Evolutionary conservation across 2,329 filamentous ascomycete genomes (phyloP).

Genomic region (Dactylellina leptospora): DNA sequence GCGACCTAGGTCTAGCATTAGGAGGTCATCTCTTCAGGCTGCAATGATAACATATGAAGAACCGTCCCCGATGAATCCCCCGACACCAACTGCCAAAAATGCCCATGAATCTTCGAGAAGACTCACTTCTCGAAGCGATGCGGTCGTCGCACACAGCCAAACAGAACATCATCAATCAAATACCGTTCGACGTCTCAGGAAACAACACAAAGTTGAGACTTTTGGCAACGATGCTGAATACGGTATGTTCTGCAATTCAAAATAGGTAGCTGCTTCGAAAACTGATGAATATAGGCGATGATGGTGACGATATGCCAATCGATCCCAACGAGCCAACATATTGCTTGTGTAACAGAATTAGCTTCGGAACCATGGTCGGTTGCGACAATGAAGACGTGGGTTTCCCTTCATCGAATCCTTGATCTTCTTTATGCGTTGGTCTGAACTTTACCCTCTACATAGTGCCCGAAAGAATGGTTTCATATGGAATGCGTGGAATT

Average conservation of each 20-base stretch:
- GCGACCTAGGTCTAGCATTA: constrained; percentile 25
- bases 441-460: constrained; percentile 56
- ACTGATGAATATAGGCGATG: constrained; percentile 64
- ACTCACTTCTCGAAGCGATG: constrained; percentile 4
- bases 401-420: neutral
- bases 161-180: constrained; percentile 7
- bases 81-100: neutral
- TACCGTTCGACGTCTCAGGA: constrained; percentile 60
- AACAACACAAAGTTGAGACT: constrained; percentile 59
- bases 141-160: neutral
- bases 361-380: constrained; percentile 82
- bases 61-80: neutral
- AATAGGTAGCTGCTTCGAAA: too few species aligned
- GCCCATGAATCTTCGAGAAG: constrained; percentile 15
- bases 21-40: constrained; percentile 26
- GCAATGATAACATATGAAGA: neutral
- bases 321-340: constrained; percentile 80
- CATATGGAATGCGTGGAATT: constrained; percentile 80
- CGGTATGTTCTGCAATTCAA: constrained; percentile 8
- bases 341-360: constrained; percentile 80
- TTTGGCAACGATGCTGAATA: constrained; percentile 17
- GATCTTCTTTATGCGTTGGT: neutral
- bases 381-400: constrained; percentile 81
- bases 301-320: constrained; percentile 74
- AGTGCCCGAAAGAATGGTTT: constrained; percentile 86